Base-by-base conservation (phyloP, 805 yeast species). In the Citeromyces nyonsensis region DNA sequence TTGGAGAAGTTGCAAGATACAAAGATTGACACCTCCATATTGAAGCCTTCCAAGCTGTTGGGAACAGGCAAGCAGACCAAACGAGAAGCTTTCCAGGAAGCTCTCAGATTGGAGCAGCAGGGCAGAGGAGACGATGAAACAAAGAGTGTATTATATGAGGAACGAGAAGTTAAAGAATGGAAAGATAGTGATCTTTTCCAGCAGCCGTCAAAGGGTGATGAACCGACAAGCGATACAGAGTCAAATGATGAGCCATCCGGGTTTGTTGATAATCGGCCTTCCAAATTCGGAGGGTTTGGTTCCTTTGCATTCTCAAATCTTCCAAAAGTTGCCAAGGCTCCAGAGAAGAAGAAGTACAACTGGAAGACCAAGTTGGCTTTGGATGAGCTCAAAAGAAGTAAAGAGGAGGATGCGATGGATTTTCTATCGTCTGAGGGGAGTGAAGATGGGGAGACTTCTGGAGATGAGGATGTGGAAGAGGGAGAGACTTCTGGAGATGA, bases 31-130 rank as follows among this genome's bases (percentile, higher is more conserved):
- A 72, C 94, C 0, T 56, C 75, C 0, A 43, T 71, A 9, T 59
- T 84, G 40, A 74, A 70, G 15, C 75, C 91, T 25, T 69, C 93
- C 13, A 85, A 84, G 47, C 63, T 66, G 4, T 63, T 88, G 32
- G 97, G 97, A 32, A 66, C 70, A 10, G 88, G 85, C 10, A 60
- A 56, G 34, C 71, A 66, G 39, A 80, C 94, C 2, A 70, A 67
- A 40, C 65, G 61, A 33, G 86, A 81, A 44, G 69, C 67, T 38
- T 66, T 83, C 54, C 54, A 65, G n/a, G 88, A 81, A 44, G 94
- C 94, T 0, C 48, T 82, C 35, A 67, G 67, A 33, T 54, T 76
- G 27, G 95, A 84, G 45, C 62, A 63, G 36, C 74, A 72, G 45
- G 94, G 94, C 2, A 59, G 78, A 36, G 77, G 69, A 1, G 69